These are phyloP conservation scores for Clarireedia monteithiana DNA, from an alignment of 2,329 filamentous ascomycete species.

Conservation along the genomic window DNA sequence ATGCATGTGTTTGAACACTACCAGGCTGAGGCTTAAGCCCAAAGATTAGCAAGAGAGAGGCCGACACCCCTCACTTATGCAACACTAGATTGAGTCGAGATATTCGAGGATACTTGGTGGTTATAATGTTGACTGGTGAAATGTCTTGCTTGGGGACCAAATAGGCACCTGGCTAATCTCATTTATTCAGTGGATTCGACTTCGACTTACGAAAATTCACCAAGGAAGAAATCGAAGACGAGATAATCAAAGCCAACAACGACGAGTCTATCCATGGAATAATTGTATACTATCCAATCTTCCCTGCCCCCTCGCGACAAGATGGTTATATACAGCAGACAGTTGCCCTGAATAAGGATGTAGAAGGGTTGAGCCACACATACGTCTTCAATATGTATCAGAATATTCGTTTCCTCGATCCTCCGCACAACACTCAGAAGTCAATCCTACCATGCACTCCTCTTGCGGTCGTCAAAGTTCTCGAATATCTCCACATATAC, in stretches of 20 bases:
- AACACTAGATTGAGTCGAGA: too few relatives aligned
- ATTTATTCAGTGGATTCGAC: conserved; percentile 63
- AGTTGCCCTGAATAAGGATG: conserved; percentile 82
- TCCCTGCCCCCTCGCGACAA: conserved; percentile 68
- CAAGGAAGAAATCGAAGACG: conserved; percentile 85
- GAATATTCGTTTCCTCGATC: conserved; percentile 90
- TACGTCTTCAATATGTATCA: conserved; percentile 99
- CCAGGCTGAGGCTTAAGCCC: too few relatives aligned
- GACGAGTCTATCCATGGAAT: conserved; percentile 74
- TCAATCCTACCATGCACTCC: conserved; percentile 93
- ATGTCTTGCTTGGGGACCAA: too few relatives aligned
- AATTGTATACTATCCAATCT: conserved; percentile 98
- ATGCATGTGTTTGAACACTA: too few relatives aligned
- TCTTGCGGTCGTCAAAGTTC: conserved; percentile 90
- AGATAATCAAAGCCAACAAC: conserved; percentile 75
- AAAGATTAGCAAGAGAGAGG: too few relatives aligned
- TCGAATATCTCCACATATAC: conserved; percentile 94
- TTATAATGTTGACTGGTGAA: too few relatives aligned
- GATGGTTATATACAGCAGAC: conserved; percentile 96
- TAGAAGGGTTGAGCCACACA: conserved; percentile 87
- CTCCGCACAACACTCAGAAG: conserved; percentile 69
- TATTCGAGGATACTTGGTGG: too few relatives aligned
- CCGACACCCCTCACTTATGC: too few relatives aligned
- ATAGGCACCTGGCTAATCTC: not conserved
- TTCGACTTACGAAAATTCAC: conserved; percentile 80